Conservation (phyloP, 2,329 filamentous ascomycete species). For the Aspergillus jensenii region DNA sequence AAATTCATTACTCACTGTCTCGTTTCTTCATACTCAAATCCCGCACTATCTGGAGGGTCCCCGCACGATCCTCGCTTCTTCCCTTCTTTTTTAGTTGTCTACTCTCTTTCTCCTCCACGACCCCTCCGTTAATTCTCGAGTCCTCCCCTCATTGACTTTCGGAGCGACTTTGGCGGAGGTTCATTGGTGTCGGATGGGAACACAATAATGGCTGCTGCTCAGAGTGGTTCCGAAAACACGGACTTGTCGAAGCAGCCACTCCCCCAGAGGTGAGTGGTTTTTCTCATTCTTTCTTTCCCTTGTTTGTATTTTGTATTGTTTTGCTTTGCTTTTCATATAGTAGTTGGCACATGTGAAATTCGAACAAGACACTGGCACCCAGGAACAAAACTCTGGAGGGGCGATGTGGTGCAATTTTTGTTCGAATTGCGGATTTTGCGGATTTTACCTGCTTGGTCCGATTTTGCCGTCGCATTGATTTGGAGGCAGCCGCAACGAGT, state of each 20-base stretch:
- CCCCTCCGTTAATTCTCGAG: constrained; percentile 2
- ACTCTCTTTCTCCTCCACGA: constrained; percentile 3
- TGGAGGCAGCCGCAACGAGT: constrained; percentile 8
- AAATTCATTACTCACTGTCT: constrained; percentile 18
- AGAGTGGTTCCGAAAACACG: constrained; percentile 53
- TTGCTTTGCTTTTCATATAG: background rate
- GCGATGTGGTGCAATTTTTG: background rate
- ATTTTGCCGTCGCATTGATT: constrained; percentile 9
- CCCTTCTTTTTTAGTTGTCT: constrained; percentile 2
- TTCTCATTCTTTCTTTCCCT: background rate
- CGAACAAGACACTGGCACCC: background rate
- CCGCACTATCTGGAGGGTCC: constrained; percentile 10
- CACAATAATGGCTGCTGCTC: constrained; percentile 43
- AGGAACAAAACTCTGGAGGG: background rate
- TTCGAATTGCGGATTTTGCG: background rate
- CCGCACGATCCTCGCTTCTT: constrained; percentile 12
- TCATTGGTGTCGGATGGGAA: constrained; percentile 36
- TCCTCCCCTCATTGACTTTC: background rate
- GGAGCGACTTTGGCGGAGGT: constrained; percentile 15
- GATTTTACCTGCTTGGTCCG: background rate
- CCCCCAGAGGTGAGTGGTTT: constrained; percentile 55
- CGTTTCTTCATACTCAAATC: constrained; percentile 18
- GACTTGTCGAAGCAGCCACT: constrained; percentile 60
- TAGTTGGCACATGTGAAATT: background rate
- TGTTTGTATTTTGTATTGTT: background rate